These are phyloP conservation scores for Ocimum tenuiflorum DNA, from an alignment of 257 asterid species.

Conservation along the genomic window DNA sequence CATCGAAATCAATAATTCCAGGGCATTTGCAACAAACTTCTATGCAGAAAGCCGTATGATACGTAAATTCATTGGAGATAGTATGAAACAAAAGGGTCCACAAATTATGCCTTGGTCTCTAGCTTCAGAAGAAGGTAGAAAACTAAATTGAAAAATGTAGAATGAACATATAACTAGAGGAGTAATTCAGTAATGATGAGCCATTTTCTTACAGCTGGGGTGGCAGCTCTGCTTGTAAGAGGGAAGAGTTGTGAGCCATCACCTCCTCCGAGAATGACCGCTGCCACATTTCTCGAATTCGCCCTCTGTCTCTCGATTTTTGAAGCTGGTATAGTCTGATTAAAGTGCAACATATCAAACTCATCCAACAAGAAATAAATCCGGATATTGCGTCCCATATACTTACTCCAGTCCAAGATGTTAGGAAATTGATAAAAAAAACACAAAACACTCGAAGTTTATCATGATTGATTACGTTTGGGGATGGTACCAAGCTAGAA, in stretches of 20 bases:
- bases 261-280: constrained; percentile 97
- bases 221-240: constrained; percentile 80
- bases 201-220: constrained; percentile 77
- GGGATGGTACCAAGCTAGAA: too few species aligned
- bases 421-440: too few species aligned
- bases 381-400: not conserved
- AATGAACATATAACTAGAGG: not conserved
- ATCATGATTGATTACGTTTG: too few species aligned
- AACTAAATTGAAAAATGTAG: too few species aligned
- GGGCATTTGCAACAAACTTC: not conserved
- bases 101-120: not conserved
- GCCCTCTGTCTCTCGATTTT: constrained; percentile 53
- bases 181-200: constrained; percentile 16
- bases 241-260: constrained; percentile 86
- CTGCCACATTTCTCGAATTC: constrained; percentile 79
- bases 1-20: not conserved
- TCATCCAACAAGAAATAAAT: not conserved
- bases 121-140: too few species aligned
- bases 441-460: too few species aligned
- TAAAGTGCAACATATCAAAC: constrained; percentile 15
- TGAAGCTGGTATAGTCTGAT: constrained; percentile 54
- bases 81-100: not conserved
- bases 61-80: not conserved
- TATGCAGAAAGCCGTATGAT: not conserved
- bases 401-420: too few species aligned